phyloP scores from a whole-genome alignment of 2,329 filamentous ascomycete species.

The Colletotrichum cuscutae region DNA sequence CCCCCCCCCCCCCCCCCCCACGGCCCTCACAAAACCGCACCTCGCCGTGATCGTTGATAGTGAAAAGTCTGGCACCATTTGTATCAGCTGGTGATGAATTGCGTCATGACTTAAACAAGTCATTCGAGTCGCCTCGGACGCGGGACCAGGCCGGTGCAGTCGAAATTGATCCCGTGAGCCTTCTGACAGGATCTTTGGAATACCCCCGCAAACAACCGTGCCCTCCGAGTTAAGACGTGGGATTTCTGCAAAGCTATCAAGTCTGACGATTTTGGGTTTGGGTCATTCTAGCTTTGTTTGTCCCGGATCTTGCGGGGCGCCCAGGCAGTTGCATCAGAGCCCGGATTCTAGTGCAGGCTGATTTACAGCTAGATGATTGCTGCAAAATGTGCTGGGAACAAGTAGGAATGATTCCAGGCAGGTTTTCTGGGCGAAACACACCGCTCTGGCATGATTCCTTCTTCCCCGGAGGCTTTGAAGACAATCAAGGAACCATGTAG shows the following conservation, averaged over 20 bases:
- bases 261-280: neutral
- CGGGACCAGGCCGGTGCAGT: conserved; percentile 4
- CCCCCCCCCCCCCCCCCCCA: neutral
- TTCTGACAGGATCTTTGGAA: conserved; percentile 9
- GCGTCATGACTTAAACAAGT: conserved; percentile 13
- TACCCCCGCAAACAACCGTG: conserved; percentile 32
- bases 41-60: conserved; percentile 6
- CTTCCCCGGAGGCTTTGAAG: neutral
- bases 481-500: neutral
- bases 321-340: neutral
- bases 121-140: neutral
- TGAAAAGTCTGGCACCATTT: neutral
- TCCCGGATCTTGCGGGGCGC: conserved; percentile 7
- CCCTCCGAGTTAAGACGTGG: conserved; percentile 19
- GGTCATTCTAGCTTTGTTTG: neutral
- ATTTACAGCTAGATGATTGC: neutral
- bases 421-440: neutral
- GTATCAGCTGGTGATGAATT: neutral
- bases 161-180: conserved; percentile 23
- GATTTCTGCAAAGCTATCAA: neutral
- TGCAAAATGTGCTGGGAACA: neutral
- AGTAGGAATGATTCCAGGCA: neutral
- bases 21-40: neutral
- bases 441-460: neutral
- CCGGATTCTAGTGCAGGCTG: neutral